Conservation (phyloP, 2,329 filamentous ascomycete genomes). For the Fusarium sterilihyphosum region DNA sequence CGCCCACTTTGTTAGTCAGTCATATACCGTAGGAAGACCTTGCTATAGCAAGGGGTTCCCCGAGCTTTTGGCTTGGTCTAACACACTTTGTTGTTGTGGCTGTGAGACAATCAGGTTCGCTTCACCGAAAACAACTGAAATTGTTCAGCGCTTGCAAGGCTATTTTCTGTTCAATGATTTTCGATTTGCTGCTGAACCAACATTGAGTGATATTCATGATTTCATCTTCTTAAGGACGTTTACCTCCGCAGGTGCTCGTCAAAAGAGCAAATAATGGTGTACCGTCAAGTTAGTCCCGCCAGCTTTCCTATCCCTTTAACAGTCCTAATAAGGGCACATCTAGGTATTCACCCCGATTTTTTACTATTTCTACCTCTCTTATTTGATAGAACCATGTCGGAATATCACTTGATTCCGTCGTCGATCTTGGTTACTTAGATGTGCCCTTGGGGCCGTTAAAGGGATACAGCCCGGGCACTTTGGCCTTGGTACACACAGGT, state of each 20-base stretch:
- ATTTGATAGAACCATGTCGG: too few species aligned
- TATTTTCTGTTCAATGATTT: neutral
- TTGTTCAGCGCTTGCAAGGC: neutral
- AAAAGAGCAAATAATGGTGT: neutral
- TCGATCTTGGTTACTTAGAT: too few species aligned
- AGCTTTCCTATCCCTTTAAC: neutral
- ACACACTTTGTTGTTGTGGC: conserved; percentile 32
- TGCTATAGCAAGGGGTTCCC: too few species aligned
- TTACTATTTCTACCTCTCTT: too few species aligned
- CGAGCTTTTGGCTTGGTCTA: too few species aligned
- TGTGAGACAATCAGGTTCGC: conserved; percentile 35
- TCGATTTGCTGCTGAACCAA: neutral
- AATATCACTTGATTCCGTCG: too few species aligned
- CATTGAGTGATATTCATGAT: neutral
- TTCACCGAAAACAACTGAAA: conserved; percentile 24
- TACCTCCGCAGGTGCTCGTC: neutral
- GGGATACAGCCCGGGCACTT: neutral
- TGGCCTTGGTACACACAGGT: neutral
- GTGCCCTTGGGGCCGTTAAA: too few species aligned
- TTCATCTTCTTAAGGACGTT: neutral
- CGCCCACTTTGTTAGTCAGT: conserved; percentile 18
- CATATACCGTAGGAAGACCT: too few species aligned
- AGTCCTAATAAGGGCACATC: too few species aligned
- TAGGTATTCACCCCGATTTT: too few species aligned
- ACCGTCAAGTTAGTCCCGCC: neutral